Evolutionary conservation across 441 rosid species (phyloP).

Genomic region (Populus hybrid): DNA sequence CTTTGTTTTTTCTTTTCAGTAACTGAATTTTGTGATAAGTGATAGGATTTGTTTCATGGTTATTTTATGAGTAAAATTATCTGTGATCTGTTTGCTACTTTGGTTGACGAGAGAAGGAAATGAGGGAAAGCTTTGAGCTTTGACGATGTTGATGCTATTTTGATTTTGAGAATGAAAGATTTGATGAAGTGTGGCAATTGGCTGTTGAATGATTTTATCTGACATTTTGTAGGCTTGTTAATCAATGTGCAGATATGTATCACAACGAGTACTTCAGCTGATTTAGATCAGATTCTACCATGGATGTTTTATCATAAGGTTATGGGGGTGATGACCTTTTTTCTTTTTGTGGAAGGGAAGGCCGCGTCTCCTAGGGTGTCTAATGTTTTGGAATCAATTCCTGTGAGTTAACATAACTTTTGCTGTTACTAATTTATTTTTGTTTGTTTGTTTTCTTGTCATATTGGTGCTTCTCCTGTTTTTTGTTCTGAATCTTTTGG

Average conservation of each 20-base stretch:
- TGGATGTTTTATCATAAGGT: conserved; percentile 90
- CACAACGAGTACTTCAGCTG: conserved; percentile 80
- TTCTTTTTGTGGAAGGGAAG: conserved; percentile 85
- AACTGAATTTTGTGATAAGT: no score
- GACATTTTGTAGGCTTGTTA: background rate
- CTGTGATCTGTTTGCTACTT: background rate
- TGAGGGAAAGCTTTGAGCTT: no score
- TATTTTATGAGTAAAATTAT: background rate
- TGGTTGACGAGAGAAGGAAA: no score
- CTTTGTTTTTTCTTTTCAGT: no score
- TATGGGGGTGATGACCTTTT: conserved; percentile 71
- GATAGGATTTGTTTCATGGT: background rate
- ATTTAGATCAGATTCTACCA: conserved; percentile 70
- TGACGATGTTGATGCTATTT: no score
- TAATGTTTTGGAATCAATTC: conserved; percentile 66
- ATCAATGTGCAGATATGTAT: conserved; percentile 60
- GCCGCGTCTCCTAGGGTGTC: conserved; percentile 71
- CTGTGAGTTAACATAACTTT: conserved; percentile 41
- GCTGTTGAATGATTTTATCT: background rate
- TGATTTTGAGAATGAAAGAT: no score
- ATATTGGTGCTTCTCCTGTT: conserved; percentile 1
- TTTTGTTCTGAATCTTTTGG: background rate
- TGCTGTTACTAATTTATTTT: background rate
- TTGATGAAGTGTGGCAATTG: no score
- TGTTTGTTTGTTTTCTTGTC: background rate